Evolutionary conservation across 768 basidiomycete genomes (phyloP).

Genomic region (Amanita molliuscula): DNA sequence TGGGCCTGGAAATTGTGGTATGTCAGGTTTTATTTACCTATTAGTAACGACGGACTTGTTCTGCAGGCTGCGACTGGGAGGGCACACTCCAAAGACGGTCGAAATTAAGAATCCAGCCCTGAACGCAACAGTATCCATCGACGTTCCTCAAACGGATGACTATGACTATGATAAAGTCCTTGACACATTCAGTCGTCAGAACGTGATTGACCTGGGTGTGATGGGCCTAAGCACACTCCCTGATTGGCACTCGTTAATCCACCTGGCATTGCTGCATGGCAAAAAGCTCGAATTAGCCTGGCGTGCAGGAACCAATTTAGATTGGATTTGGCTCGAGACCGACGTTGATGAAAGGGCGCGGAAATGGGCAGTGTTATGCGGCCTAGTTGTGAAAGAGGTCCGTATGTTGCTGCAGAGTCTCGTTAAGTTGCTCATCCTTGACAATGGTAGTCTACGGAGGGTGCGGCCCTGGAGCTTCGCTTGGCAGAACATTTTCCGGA

Average conservation of each 20-base stretch:
- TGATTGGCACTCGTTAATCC: slow-evolving; percentile 55
- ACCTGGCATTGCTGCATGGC: slow-evolving; percentile 42
- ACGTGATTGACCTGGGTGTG: slow-evolving; percentile 53
- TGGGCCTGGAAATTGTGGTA: slow-evolving; percentile 90
- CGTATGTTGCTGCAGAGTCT: slow-evolving; percentile 11
- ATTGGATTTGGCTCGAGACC: slow-evolving; percentile 78
- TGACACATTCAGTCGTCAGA: slow-evolving; percentile 45
- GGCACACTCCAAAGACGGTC: slow-evolving; percentile 54
- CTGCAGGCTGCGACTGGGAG: slow-evolving; percentile 61
- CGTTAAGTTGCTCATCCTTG: slow-evolving; percentile 4
- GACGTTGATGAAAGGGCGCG: slow-evolving; percentile 53
- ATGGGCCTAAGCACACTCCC: slow-evolving; percentile 42
- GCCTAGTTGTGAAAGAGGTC: slow-evolving; percentile 66
- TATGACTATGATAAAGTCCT: slow-evolving; percentile 29
- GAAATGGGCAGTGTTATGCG: slow-evolving; percentile 67
- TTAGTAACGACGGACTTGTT: background rate
- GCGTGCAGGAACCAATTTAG: slow-evolving; percentile 61
- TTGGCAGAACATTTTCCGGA: slow-evolving; percentile 59
- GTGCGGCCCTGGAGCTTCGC: slow-evolving; percentile 64
- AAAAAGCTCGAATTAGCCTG: slow-evolving; percentile 66
- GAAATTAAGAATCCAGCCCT: slow-evolving; percentile 64
- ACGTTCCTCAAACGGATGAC: slow-evolving; percentile 43
- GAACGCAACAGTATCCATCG: slow-evolving; percentile 58
- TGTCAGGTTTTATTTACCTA: background rate
- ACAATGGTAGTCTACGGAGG: slow-evolving; percentile 19